Percentiles rank a stretch among this genome's conserved stretches.
These are phyloP conservation scores for Tylopilus plumbeoviolaceoides DNA, from an alignment of 768 basidiomycete genomes.

Conservation along the genomic window DNA sequence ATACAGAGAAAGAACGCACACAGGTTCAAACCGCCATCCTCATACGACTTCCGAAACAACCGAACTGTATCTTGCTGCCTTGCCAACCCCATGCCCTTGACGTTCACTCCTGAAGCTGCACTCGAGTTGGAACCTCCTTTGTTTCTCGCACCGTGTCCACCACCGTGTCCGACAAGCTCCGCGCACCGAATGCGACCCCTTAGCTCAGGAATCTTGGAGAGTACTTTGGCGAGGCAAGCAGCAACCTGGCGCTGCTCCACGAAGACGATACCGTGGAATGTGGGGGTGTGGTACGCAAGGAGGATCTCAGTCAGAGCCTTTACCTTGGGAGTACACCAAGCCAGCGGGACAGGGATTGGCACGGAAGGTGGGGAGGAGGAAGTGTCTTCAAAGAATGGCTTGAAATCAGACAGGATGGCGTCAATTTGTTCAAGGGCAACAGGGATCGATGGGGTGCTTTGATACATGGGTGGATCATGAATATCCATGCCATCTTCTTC, in stretches of 20 bases:
- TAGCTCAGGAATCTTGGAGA: conserved; percentile 58
- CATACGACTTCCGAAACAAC: conserved; percentile 64
- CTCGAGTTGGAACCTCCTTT: conserved; percentile 17
- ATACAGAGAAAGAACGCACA: conserved; percentile 40
- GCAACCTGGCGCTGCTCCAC: conserved; percentile 85
- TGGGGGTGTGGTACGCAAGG: conserved; percentile 43
- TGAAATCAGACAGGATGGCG: conserved; percentile 44
- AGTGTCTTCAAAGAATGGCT: conserved; percentile 35
- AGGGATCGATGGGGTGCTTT: conserved; percentile 26
- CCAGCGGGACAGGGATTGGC: conserved; percentile 42
- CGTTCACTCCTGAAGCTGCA: conserved; percentile 30
- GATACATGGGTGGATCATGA: conserved; percentile 19
- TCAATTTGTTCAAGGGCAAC: conserved; percentile 46
- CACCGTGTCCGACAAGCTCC: conserved; percentile 69
- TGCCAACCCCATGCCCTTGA: conserved; percentile 48
- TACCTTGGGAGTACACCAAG: conserved; percentile 76
- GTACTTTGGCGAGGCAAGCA: conserved; percentile 57
- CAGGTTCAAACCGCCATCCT: conserved; percentile 61
- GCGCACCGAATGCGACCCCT: conserved; percentile 54
- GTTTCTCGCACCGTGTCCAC: conserved; percentile 27
- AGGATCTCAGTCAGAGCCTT: conserved; percentile 59
- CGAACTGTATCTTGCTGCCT: conserved; percentile 58
- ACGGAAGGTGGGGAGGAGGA: conserved; percentile 25
- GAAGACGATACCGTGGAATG: conserved; percentile 83
- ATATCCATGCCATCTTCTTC: conserved; percentile 27